These are phyloP conservation scores for Warburgia ugandensis DNA, from an alignment of 164 flowering plant genomes.

Conservation along the genomic window DNA sequence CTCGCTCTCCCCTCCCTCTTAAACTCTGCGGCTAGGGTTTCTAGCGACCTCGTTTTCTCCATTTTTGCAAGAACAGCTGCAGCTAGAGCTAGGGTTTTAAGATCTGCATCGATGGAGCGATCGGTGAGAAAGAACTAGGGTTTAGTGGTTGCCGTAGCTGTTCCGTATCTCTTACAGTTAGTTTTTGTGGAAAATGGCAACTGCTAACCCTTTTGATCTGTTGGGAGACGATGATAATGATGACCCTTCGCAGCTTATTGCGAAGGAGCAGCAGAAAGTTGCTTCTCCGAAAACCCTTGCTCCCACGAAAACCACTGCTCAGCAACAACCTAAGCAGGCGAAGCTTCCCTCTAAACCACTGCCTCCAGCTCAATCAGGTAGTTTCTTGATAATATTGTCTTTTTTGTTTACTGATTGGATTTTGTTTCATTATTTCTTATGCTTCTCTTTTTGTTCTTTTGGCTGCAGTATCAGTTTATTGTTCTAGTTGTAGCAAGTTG, in stretches of 20 bases:
- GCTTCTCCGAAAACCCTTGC: slow-evolving; percentile 30
- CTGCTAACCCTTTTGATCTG: slow-evolving; percentile 55
- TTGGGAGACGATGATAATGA: slow-evolving; percentile 68
- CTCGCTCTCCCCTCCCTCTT: background rate
- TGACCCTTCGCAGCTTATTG: slow-evolving; percentile 56
- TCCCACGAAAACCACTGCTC: slow-evolving; percentile 17
- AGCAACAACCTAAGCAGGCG: slow-evolving; percentile 12
- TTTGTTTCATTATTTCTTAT: background rate
- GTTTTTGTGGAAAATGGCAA: slow-evolving; percentile 17
- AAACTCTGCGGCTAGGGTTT: slow-evolving; percentile 24
- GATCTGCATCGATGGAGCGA: too few species aligned
- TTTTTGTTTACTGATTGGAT: background rate
- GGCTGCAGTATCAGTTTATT: too few species aligned
- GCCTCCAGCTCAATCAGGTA: slow-evolving; percentile 82
- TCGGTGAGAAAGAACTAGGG: slow-evolving; percentile 9
- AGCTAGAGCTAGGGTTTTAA: too few species aligned
- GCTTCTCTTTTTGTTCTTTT: background rate
- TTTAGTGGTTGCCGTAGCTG: slow-evolving; percentile 10
- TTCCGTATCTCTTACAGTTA: background rate
- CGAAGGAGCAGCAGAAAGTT: slow-evolving; percentile 22
- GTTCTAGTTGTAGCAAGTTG: too few species aligned
- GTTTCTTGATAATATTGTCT: background rate
- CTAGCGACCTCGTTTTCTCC: background rate
- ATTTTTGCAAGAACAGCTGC: background rate
- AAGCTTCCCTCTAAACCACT: slow-evolving; percentile 59